Conservation (phyloP, 2,329 filamentous ascomycete genomes). For the Bipolaris victoriae region DNA sequence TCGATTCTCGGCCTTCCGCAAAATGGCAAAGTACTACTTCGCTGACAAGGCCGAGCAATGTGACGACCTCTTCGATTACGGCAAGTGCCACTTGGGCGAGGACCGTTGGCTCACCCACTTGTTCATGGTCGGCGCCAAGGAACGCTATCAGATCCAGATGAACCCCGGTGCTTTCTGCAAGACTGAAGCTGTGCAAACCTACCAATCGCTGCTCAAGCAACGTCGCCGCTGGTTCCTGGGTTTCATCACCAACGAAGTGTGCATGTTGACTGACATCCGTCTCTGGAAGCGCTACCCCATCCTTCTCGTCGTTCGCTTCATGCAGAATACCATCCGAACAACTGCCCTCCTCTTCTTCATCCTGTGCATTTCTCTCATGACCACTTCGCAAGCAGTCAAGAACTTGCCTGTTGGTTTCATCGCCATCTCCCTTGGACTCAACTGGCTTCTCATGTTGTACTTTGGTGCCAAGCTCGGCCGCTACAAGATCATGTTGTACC, state of each 20-base stretch:
- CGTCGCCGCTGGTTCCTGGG: conserved; percentile 95
- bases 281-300: conserved; percentile 91
- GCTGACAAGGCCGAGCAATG: conserved; percentile 95
- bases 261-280: conserved; percentile 94
- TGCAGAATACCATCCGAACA: conserved; percentile 95
- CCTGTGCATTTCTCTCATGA: conserved; percentile 84
- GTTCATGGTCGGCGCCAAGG: conserved; percentile 96
- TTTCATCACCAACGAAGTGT: conserved; percentile 97
- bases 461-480: conserved; percentile 85
- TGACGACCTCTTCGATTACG: conserved; percentile 94
- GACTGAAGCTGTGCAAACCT: conserved; percentile 93
- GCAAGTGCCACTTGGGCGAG: conserved; percentile 92
- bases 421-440: conserved; percentile 86
- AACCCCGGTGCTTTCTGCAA: conserved; percentile 98
- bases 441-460: conserved; percentile 96
- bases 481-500: conserved; percentile 94
- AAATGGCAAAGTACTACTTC: conserved; percentile 99
- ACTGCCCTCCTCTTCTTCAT: conserved; percentile 94
- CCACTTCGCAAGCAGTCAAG: conserved; percentile 76
- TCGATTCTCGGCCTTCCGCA: conserved; percentile 92
- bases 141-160: conserved; percentile 95
- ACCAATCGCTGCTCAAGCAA: conserved; percentile 86
- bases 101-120: conserved; percentile 97
- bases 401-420: conserved; percentile 93
- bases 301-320: conserved; percentile 83